Conservation (phyloP, 2,329 filamentous ascomycete genomes). For the Cryphonectria naterciae region DNA sequence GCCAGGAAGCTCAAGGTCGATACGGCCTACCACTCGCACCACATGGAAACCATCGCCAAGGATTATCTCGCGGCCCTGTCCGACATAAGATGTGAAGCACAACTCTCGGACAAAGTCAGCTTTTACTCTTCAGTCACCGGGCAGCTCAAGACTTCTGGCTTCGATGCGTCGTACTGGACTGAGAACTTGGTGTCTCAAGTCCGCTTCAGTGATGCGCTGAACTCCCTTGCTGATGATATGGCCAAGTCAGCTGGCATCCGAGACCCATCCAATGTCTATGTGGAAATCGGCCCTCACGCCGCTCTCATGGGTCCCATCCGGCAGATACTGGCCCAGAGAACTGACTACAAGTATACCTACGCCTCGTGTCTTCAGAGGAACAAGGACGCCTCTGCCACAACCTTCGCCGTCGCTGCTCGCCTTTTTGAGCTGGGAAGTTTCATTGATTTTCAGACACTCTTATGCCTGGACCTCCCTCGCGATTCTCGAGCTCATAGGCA, state of each 20-base stretch:
- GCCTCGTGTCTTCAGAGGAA: slow-evolving; percentile 1
- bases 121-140: slow-evolving; percentile 21
- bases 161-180: slow-evolving; percentile 36
- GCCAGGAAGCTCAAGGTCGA: slow-evolving; percentile 39
- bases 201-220: slow-evolving; percentile 31
- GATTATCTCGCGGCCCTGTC: slow-evolving; percentile 30
- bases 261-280: slow-evolving; percentile 4
- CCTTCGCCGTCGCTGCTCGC: neutral
- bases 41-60: slow-evolving; percentile 37
- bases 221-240: slow-evolving; percentile 24
- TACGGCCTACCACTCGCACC: slow-evolving; percentile 44
- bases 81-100: neutral
- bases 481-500: neutral
- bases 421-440: slow-evolving; percentile 4
- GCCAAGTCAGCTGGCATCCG: neutral
- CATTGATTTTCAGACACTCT: neutral
- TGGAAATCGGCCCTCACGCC: slow-evolving; percentile 38
- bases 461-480: neutral
- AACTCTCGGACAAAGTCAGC: neutral
- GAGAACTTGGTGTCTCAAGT: slow-evolving; percentile 39
- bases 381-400: slow-evolving; percentile 4
- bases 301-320: slow-evolving; percentile 34
- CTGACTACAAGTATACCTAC: slow-evolving; percentile 13
- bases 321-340: slow-evolving; percentile 25
- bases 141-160: neutral